Conservation (phyloP, 768 basidiomycete genomes). For the Paxillus ammoniavirescens region DNA sequence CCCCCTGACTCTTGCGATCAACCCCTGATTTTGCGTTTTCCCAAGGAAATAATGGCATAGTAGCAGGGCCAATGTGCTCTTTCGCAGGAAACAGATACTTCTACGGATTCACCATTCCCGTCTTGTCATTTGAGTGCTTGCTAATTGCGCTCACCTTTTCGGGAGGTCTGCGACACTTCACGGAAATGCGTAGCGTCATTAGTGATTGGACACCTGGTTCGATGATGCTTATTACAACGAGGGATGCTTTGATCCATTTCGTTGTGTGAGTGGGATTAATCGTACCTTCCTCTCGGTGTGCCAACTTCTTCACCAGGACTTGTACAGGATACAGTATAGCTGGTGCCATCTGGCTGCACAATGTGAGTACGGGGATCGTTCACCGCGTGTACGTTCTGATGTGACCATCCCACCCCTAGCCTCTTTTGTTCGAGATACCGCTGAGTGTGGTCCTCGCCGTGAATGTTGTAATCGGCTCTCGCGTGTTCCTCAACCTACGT, state of each 20-base stretch:
- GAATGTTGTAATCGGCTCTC: constrained; percentile 27
- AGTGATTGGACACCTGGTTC: constrained; percentile 16
- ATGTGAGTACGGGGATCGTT: constrained; percentile 3
- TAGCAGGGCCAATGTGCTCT: neutral
- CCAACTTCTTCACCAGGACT: constrained; percentile 24
- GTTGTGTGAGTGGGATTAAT: neutral
- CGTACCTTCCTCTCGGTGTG: neutral
- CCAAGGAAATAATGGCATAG: neutral
- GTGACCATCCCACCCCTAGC: constrained; percentile 1
- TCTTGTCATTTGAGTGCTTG: constrained; percentile 30
- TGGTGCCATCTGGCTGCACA: constrained; percentile 24
- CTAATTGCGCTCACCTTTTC: constrained; percentile 26
- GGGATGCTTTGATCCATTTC: constrained; percentile 24
- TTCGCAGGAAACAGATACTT: neutral
- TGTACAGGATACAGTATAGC: constrained; percentile 22
- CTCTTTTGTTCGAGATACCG: constrained; percentile 25
- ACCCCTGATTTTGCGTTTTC: neutral
- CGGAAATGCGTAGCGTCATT: constrained; percentile 9
- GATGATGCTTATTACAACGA: constrained; percentile 22
- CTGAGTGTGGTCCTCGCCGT: constrained; percentile 22
- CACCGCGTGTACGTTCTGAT: neutral
- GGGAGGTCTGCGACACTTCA: constrained; percentile 20
- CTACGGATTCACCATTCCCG: constrained; percentile 16
- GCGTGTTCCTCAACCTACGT: constrained; percentile 32
- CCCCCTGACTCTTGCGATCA: neutral